phyloP scores from a whole-genome alignment of 179 eudicot genomes.

The Sideroxylon spinosum region DNA sequence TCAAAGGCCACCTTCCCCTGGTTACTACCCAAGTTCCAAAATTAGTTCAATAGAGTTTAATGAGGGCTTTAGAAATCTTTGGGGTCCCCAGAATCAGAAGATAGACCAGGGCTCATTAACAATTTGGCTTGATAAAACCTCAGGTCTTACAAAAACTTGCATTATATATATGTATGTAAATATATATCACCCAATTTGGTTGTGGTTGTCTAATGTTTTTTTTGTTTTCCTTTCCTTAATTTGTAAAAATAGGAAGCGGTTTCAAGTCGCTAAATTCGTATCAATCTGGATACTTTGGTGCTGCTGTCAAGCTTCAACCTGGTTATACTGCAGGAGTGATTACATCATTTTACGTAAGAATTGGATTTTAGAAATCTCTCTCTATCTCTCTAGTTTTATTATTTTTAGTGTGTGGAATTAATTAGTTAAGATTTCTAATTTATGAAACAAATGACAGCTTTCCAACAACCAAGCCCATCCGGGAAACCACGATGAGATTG shows the following conservation, averaged over 20 bases:
- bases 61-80: conserved; percentile 51
- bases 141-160: conserved; percentile 37
- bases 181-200: not conserved
- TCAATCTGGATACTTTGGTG: conserved; percentile 71
- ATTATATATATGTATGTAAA: not conserved
- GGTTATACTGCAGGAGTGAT: conserved; percentile 96
- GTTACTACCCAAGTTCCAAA: conserved; percentile 67
- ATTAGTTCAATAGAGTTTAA: conserved; percentile 40
- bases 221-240: not conserved
- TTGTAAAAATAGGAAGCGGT: conserved; percentile 61
- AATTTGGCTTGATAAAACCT: conserved; percentile 54
- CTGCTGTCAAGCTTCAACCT: conserved; percentile 68
- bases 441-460: conserved; percentile 35
- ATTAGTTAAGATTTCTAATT: too few relatives aligned
- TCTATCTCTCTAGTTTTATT: conserved; percentile 7
- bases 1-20: conserved; percentile 78
- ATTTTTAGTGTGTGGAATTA: too few relatives aligned
- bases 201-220: not conserved
- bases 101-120: conserved; percentile 37
- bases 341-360: conserved; percentile 67
- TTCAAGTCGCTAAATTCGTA: conserved; percentile 57
- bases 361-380: conserved; percentile 3
- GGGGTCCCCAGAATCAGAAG: conserved; percentile 80
- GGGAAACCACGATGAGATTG: conserved; percentile 77
- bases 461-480: conserved; percentile 70